phyloP scores from a whole-genome alignment of 305 asterid species.

The Rubia balearica region DNA sequence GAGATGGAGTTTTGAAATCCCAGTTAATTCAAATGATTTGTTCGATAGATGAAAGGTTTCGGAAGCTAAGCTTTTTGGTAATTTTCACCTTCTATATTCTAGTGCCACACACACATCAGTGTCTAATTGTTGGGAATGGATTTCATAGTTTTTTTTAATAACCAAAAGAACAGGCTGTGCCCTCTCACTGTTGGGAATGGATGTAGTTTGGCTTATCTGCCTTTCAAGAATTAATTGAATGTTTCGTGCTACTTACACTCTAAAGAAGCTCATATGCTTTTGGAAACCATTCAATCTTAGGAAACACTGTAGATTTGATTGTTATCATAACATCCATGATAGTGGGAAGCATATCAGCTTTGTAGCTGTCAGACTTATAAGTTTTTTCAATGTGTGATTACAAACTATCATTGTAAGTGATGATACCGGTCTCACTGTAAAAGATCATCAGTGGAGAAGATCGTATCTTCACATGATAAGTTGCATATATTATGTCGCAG shows the following conservation, averaged over 20 bases:
- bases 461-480: background rate
- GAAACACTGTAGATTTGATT: background rate
- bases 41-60: constrained; percentile 80
- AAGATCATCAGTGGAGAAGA: background rate
- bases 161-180: background rate
- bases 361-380: background rate
- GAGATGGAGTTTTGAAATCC: constrained; percentile 86
- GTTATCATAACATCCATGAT: background rate
- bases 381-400: background rate
- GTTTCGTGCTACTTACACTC: background rate
- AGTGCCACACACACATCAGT: background rate
- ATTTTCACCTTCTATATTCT: constrained; percentile 8
- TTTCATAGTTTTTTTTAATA: too few relatives aligned
- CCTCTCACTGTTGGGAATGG: background rate
- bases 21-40: constrained; percentile 56
- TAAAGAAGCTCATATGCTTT: background rate
- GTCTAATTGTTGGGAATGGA: background rate
- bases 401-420: background rate
- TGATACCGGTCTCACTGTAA: background rate
- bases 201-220: background rate
- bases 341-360: background rate
- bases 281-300: background rate
- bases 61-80: constrained; percentile 89
- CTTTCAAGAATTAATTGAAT: background rate
- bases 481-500: background rate